Evolutionary conservation across 202 grass and related monocot genomes (phyloP).

Genomic region (Elaeis oleifera): DNA sequence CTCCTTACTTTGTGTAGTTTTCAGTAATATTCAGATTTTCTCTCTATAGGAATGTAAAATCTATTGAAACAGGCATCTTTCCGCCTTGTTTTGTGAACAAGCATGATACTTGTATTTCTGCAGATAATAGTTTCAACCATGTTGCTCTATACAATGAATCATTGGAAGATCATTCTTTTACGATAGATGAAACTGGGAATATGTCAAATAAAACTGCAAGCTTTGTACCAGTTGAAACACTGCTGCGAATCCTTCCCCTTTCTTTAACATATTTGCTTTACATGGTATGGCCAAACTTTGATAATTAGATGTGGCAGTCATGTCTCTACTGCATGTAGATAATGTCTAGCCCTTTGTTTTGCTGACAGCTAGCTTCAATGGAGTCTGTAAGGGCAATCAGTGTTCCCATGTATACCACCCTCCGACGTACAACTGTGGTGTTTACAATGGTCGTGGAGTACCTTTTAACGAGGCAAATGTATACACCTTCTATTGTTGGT

Average conservation of each 20-base stretch:
- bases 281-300: slow-evolving; percentile 46
- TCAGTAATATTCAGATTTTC: no score
- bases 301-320: no score
- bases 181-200: slow-evolving; percentile 44
- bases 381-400: slow-evolving; percentile 14
- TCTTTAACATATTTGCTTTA: slow-evolving; percentile 91
- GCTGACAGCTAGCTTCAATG: slow-evolving; percentile 13
- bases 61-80: no score
- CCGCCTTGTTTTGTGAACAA: no score
- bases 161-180: slow-evolving; percentile 73
- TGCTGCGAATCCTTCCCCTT: slow-evolving; percentile 78
- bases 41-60: no score
- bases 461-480: slow-evolving; percentile 8
- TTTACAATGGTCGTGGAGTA: slow-evolving; percentile 25
- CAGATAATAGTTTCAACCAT: slow-evolving; percentile 83
- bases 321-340: not conserved
- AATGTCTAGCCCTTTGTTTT: not conserved
- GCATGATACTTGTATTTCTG: slow-evolving; percentile 9
- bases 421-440: slow-evolving; percentile 18
- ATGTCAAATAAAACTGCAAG: slow-evolving; percentile 39
- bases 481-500: slow-evolving; percentile 2
- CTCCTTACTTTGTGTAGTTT: no score
- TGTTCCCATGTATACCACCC: slow-evolving; percentile 27
- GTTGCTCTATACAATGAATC: slow-evolving; percentile 78
- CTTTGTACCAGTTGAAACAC: slow-evolving; percentile 58